phyloP scores from a whole-genome alignment of 345 rosid genomes.

The Camelina neglecta region DNA sequence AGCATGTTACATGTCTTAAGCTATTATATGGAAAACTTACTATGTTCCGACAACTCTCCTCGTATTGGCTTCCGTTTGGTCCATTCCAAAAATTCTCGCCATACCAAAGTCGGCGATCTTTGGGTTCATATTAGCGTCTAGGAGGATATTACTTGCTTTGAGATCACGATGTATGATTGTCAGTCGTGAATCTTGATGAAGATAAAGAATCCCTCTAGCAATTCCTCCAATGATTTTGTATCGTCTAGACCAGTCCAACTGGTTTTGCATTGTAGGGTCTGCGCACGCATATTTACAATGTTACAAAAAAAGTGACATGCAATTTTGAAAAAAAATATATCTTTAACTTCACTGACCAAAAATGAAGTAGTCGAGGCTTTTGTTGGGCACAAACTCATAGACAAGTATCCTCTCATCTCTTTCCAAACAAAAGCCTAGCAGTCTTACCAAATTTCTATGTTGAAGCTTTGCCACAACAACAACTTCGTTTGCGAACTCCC shows the following conservation, averaged over 20 bases:
- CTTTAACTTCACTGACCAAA: background rate
- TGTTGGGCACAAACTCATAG: slow-evolving; percentile 2
- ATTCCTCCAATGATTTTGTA: background rate
- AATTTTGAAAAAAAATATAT: background rate
- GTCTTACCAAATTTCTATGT: slow-evolving; percentile 1
- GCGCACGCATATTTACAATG: background rate
- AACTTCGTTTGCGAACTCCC: background rate
- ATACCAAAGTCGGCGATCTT: background rate
- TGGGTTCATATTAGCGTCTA: background rate
- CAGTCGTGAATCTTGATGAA: slow-evolving; percentile 3
- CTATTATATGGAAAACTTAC: background rate
- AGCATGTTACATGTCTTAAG: background rate
- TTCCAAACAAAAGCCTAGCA: background rate
- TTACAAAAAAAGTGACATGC: background rate
- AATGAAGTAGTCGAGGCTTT: background rate
- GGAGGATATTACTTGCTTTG: background rate
- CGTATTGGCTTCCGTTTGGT: background rate
- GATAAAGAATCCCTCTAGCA: slow-evolving; percentile 8
- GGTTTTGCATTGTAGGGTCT: background rate
- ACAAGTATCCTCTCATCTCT: background rate
- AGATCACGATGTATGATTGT: slow-evolving; percentile 2
- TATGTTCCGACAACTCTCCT: background rate
- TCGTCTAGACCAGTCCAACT: background rate
- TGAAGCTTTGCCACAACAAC: slow-evolving; percentile 1
- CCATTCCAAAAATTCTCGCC: background rate